Conservation (phyloP, 2,329 filamentous ascomycete species). For the Alternaria gaisen region DNA sequence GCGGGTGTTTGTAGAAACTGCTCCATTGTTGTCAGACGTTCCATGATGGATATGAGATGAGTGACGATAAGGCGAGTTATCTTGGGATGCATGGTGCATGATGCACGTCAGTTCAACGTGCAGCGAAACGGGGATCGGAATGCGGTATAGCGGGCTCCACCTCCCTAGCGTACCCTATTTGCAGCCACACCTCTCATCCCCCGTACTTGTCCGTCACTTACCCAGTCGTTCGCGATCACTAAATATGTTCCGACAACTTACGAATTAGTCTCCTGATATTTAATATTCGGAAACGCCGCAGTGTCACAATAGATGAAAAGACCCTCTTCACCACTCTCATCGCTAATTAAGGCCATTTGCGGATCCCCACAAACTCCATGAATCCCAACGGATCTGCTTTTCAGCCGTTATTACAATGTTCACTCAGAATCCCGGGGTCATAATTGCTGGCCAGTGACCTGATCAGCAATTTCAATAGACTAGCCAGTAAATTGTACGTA, state of each 20-base stretch:
- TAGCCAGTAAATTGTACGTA: neutral
- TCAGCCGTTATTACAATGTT: neutral
- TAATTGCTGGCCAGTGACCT: neutral
- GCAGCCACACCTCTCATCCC: conserved; percentile 6
- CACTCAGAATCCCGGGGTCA: neutral
- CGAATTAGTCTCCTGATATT: neutral
- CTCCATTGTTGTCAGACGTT: neutral
- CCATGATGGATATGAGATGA: conserved; percentile 1
- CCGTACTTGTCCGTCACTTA: conserved; percentile 3
- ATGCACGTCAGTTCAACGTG: conserved; percentile 20
- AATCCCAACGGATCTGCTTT: conserved; percentile 9
- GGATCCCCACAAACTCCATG: neutral
- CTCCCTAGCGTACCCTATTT: conserved; percentile 8
- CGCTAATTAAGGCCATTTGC: neutral
- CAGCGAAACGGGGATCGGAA: conserved; percentile 12
- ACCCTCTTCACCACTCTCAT: neutral
- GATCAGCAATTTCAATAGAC: neutral
- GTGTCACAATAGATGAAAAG: neutral
- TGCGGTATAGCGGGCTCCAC: conserved; percentile 14
- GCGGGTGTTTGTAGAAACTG: neutral
- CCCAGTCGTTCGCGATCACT: neutral
- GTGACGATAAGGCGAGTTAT: conserved; percentile 2
- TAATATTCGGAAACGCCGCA: neutral
- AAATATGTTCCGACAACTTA: neutral
- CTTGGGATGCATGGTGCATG: conserved; percentile 7